Conservation (phyloP, 2,329 filamentous ascomycete genomes). For the Exophiala alcalophila region DNA sequence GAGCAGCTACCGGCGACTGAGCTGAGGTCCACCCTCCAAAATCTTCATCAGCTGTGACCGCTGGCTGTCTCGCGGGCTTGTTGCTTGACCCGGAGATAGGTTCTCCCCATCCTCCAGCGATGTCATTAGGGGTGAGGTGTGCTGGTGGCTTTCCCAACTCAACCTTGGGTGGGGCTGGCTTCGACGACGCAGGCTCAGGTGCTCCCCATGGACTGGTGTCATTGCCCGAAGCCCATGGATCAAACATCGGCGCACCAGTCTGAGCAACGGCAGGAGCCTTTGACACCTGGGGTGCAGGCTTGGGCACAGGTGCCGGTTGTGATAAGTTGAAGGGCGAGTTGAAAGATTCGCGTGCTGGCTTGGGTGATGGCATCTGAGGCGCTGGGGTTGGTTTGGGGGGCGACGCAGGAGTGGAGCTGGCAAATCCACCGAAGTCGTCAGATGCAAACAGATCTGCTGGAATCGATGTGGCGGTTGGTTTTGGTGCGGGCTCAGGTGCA, state of each 20-base stretch:
- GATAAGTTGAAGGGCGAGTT: slow-evolving; percentile 83
- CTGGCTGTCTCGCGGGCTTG: slow-evolving; percentile 49
- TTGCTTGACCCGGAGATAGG: slow-evolving; percentile 37
- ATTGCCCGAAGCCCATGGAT: slow-evolving; percentile 67
- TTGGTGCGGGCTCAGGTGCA: slow-evolving; percentile 44
- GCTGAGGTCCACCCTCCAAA: slow-evolving; percentile 92
- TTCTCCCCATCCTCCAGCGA: slow-evolving; percentile 63
- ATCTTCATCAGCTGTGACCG: slow-evolving; percentile 84
- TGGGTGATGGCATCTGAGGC: slow-evolving; percentile 34
- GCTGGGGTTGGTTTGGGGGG: slow-evolving; percentile 36
- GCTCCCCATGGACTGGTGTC: slow-evolving; percentile 74
- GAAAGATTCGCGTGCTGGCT: slow-evolving; percentile 34
- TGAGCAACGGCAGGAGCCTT: slow-evolving; percentile 34
- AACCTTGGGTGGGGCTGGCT: slow-evolving; percentile 25
- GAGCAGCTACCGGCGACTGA: slow-evolving; percentile 26
- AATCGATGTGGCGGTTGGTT: slow-evolving; percentile 46
- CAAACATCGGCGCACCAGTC: slow-evolving; percentile 49
- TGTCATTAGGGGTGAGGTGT: slow-evolving; percentile 56
- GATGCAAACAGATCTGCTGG: slow-evolving; percentile 29
- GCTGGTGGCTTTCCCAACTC: slow-evolving; percentile 41
- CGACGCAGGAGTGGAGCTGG: slow-evolving; percentile 26
- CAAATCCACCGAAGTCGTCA: slow-evolving; percentile 31
- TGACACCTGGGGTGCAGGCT: slow-evolving; percentile 35
- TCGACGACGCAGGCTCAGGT: slow-evolving; percentile 52
- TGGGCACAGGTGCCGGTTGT: slow-evolving; percentile 39